Evolutionary conservation across 768 basidiomycete species (phyloP), one percentile per base, ranked within the genome.

Genomic region (Calocybe gangraenosa): DNA sequence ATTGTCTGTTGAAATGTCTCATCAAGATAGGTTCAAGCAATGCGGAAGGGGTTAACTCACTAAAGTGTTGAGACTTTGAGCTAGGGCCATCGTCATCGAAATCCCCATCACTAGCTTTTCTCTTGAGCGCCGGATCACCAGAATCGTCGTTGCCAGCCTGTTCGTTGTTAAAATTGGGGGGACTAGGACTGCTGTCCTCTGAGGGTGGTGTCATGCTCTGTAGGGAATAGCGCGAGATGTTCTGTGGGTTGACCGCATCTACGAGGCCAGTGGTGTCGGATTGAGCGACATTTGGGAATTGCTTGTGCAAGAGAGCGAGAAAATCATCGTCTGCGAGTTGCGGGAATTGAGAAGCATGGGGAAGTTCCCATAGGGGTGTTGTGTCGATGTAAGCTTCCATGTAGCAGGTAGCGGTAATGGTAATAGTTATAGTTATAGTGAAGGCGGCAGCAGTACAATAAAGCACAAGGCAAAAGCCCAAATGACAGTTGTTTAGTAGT

Each of bases 121-220:
- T 78, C 64, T 92, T 92, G 45, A 86, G 66, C 4, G 67, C 66
- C 5, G 72, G 61, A 37, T 81, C 81, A 5, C 68, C 65, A 15
- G 65, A 59, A 22, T 74, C 70, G 32, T 73, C 67, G 19, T 57
- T 59, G 20, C 51, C 46, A 18, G 42, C 45, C 37, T 50, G 46
- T 18, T 68, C 63, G 35, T 66, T 58, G 32, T 68, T 67, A 18
- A 68, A 64, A 53, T 77, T 78, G 3, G 82, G 76, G 2, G 89
- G 86, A 53, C 87, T 90, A 28, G 88, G 87, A 49, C 83, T 86
- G 63, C 82, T 87, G 55, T 87, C 84, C 54, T 86, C 87, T 0
- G 83, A 83, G 1, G 79, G 75, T 3, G 87, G 81, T 18, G 76
- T 79, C 35, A 77, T 60, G 47, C 68, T 76, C 18, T 77, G 68